A percentile compares a stretch with the other conserved stretches of the same genome.
Conservation (phyloP, 768 basidiomycete genomes). For the Guyanaporus albipodus region DNA sequence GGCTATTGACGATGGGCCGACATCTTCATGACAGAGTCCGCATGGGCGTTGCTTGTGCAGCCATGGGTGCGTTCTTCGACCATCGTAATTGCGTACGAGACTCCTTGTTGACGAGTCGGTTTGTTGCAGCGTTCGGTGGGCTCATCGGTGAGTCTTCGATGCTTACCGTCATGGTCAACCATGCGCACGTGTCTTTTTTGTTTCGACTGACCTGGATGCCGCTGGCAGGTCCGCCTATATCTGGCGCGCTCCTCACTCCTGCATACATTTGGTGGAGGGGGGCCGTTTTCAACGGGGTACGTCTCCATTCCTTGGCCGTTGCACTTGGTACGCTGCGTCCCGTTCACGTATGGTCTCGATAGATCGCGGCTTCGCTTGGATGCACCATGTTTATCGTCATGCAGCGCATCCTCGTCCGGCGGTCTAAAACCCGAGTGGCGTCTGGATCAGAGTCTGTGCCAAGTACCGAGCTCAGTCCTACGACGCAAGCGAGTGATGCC, state of each 20-base stretch:
- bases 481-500: too few species aligned
- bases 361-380: constrained; percentile 25
- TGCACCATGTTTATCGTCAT: constrained; percentile 26
- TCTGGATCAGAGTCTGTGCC: not conserved
- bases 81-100: not conserved
- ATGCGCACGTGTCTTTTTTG: not conserved
- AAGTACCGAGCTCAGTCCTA: not conserved
- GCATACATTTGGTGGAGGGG: constrained; percentile 58
- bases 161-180: too few species aligned
- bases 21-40: constrained; percentile 32
- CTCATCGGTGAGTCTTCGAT: constrained; percentile 18
- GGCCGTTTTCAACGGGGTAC: constrained; percentile 48
- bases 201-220: not conserved
- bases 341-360: not conserved
- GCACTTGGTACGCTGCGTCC: too few species aligned
- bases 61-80: constrained; percentile 34
- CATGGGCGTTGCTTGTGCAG: constrained; percentile 48
- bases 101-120: not conserved
- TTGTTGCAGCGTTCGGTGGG: constrained; percentile 20
- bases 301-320: not conserved
- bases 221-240: constrained; percentile 47
- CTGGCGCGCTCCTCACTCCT: constrained; percentile 50
- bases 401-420: constrained; percentile 19
- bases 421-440: not conserved
- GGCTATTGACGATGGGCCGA: too few species aligned